These are phyloP conservation scores for Diospyros lotus DNA, from an alignment of 148 eudicot genomes.

Conservation along the genomic window DNA sequence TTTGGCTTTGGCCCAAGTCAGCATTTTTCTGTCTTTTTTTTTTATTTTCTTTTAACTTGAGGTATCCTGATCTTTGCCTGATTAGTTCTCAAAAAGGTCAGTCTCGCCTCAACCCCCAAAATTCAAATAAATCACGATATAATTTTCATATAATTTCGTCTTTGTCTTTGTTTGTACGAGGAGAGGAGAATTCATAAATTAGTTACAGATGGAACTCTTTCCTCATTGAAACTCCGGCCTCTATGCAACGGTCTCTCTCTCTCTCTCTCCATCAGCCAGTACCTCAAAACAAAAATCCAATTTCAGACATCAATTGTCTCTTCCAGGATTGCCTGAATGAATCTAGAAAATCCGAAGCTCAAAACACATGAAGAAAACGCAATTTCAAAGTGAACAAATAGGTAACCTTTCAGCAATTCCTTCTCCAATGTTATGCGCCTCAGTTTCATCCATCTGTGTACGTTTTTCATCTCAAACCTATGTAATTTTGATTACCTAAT, in stretches of 20 bases:
- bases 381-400: neutral
- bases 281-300: conserved; percentile 11
- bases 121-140: too few species aligned
- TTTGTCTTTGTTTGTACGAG: too few species aligned
- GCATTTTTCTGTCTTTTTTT: too few species aligned
- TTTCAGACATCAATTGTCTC: neutral
- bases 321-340: neutral
- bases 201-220: neutral
- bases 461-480: neutral
- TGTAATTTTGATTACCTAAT: neutral
- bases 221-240: neutral
- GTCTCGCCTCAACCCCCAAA: too few species aligned
- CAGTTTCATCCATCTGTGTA: neutral
- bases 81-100: too few species aligned
- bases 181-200: conserved; percentile 12
- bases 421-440: neutral
- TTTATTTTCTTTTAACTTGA: too few species aligned
- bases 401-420: neutral
- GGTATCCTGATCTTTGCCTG: too few species aligned
- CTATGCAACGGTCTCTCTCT: conserved; percentile 27
- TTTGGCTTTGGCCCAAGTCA: too few species aligned
- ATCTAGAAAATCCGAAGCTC: conserved; percentile 3
- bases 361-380: neutral
- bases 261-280: conserved; percentile 6
- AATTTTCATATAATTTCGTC: too few species aligned